Evolutionary conservation across 202 grass and related monocot genomes (phyloP).

Genomic region (Zizania palustris): DNA sequence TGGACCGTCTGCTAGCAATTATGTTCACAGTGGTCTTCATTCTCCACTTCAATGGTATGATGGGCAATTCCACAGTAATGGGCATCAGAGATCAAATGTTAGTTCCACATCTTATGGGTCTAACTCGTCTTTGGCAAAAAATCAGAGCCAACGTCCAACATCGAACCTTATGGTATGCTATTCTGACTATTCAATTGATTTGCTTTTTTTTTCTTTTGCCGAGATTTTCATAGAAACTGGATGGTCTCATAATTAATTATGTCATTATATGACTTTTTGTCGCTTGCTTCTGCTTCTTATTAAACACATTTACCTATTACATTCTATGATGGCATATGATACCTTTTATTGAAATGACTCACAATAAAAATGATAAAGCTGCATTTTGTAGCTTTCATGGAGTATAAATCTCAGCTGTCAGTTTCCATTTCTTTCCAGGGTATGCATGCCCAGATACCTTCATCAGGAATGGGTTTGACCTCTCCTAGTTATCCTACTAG

Average conservation of each 20-base stretch:
- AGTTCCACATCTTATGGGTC: constrained; percentile 62
- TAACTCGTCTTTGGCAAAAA: constrained; percentile 58
- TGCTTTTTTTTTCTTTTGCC: constrained; percentile 12
- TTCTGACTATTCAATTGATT: constrained; percentile 19
- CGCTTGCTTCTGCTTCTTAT: constrained; percentile 16
- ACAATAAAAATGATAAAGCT: neutral
- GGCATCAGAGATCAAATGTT: constrained; percentile 63
- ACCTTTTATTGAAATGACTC: neutral
- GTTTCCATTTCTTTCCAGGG: constrained; percentile 59
- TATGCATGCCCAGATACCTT: constrained; percentile 60
- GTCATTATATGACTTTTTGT: constrained; percentile 4
- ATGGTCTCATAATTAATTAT: constrained; percentile 14
- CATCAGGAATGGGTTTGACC: constrained; percentile 69
- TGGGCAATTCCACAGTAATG: constrained; percentile 61
- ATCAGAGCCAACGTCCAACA: constrained; percentile 64
- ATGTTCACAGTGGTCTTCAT: constrained; percentile 56
- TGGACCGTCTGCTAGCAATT: constrained; percentile 64
- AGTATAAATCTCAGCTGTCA: constrained; percentile 31
- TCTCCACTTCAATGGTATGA: constrained; percentile 83
- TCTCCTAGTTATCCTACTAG: constrained; percentile 64
- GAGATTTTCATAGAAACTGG: neutral
- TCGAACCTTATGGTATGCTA: constrained; percentile 68
- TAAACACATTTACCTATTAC: neutral
- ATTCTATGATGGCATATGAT: neutral
- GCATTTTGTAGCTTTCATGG: constrained; percentile 28